A percentile compares a stretch with the other conserved stretches of the same genome.
phyloP scores from a whole-genome alignment of 2,329 filamentous ascomycete species.

The Colletotrichum sp. region DNA sequence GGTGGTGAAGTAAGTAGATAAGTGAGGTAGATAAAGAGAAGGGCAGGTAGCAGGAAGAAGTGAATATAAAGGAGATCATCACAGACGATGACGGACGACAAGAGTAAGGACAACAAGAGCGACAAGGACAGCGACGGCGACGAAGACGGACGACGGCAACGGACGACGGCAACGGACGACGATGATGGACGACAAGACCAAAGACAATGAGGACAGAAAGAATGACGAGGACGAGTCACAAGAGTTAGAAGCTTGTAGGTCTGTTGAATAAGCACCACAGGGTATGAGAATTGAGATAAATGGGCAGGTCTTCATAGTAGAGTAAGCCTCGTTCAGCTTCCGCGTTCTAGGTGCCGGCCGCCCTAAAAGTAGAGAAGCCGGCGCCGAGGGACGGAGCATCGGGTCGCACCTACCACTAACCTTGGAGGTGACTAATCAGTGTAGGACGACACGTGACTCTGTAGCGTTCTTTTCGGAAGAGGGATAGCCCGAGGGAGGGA shows the following conservation, averaged over 20 bases:
- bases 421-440: neutral
- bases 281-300: neutral
- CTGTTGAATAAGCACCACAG: neutral
- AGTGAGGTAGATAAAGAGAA: neutral
- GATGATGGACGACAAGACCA: neutral
- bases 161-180: neutral
- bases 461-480: neutral
- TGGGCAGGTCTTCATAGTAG: too few species aligned
- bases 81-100: neutral
- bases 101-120: neutral
- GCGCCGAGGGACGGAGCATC: neutral
- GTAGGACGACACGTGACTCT: accelerated
- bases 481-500: neutral
- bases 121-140: neutral
- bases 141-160: neutral
- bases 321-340: too few species aligned
- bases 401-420: neutral
- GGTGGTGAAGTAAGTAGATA: too few species aligned
- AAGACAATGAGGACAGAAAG: neutral
- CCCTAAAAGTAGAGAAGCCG: neutral
- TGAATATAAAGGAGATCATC: neutral
- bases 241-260: neutral
- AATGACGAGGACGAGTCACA: neutral
- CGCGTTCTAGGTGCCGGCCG: too few species aligned
- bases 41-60: neutral